phyloP scores from a whole-genome alignment of 805 yeast genomes.

The Pichia nakasei region DNA sequence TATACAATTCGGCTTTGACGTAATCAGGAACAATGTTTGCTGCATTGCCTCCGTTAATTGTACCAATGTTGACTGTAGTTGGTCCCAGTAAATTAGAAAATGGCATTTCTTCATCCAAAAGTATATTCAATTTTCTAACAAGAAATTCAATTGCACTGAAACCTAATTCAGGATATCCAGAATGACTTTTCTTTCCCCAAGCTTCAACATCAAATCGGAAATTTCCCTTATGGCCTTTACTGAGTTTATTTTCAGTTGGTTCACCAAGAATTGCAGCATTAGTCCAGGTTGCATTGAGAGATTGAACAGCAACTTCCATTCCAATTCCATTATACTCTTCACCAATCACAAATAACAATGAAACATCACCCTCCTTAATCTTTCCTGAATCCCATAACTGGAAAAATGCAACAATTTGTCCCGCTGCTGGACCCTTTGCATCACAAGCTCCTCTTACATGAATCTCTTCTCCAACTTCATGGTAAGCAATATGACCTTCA shows the following conservation, averaged over 20 bases:
- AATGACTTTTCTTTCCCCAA: conserved; percentile 48
- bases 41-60: conserved; percentile 52
- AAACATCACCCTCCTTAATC: conserved; percentile 44
- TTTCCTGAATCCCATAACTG: conserved; percentile 31
- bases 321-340: conserved; percentile 60
- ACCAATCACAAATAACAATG: conserved; percentile 54
- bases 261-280: conserved; percentile 59
- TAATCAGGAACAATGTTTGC: conserved; percentile 52
- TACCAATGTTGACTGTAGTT: conserved; percentile 52
- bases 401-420: conserved; percentile 45
- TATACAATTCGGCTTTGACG: conserved; percentile 38
- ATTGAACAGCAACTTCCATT: conserved; percentile 37
- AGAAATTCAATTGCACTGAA: conserved; percentile 49
- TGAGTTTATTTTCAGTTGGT: conserved; percentile 60
- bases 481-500: neutral
- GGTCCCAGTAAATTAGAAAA: conserved; percentile 44
- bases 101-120: conserved; percentile 40
- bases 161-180: conserved; percentile 63
- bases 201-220: conserved; percentile 33
- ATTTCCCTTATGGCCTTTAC: conserved; percentile 60
- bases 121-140: conserved; percentile 37
- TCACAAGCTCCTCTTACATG: conserved; percentile 61
- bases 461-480: conserved; percentile 33
- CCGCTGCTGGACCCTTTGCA: conserved; percentile 58
- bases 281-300: conserved; percentile 37